These are phyloP conservation scores for Diospyros lotus DNA, from an alignment of 148 eudicot species.

Conservation along the genomic window DNA sequence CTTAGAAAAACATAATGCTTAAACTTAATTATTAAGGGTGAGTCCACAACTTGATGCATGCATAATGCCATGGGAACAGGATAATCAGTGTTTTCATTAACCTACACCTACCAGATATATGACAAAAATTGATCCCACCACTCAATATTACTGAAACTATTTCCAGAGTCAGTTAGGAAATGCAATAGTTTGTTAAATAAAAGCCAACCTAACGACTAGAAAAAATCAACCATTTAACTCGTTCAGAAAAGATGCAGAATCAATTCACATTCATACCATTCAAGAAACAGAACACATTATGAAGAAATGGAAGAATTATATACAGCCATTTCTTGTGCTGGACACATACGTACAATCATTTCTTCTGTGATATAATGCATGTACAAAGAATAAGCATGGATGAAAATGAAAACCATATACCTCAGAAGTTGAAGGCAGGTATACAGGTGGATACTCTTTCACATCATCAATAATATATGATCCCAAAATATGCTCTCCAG, in stretches of 20 bases:
- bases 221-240: not conserved
- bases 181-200: not conserved
- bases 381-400: not conserved
- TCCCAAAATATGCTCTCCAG: constrained; percentile 81
- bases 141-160: not conserved
- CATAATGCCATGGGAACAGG: not conserved
- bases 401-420: constrained; percentile 31
- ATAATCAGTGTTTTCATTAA: not conserved
- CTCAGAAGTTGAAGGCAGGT: constrained; percentile 65
- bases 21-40: too few relatives aligned
- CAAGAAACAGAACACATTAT: too few relatives aligned
- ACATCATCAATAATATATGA: constrained; percentile 84
- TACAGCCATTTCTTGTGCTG: not conserved
- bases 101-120: not conserved
- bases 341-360: not conserved
- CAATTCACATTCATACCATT: too few relatives aligned
- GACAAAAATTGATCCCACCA: not conserved
- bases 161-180: not conserved
- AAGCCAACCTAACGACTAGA: not conserved
- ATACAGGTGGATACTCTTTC: constrained; percentile 61
- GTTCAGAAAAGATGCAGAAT: too few relatives aligned
- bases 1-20: too few relatives aligned
- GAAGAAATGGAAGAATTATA: not conserved
- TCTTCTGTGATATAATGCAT: not conserved
- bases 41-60: too few relatives aligned